phyloP scores from a whole-genome alignment of 2,329 filamentous ascomycete genomes.

The Thielaviopsis euricoi region DNA sequence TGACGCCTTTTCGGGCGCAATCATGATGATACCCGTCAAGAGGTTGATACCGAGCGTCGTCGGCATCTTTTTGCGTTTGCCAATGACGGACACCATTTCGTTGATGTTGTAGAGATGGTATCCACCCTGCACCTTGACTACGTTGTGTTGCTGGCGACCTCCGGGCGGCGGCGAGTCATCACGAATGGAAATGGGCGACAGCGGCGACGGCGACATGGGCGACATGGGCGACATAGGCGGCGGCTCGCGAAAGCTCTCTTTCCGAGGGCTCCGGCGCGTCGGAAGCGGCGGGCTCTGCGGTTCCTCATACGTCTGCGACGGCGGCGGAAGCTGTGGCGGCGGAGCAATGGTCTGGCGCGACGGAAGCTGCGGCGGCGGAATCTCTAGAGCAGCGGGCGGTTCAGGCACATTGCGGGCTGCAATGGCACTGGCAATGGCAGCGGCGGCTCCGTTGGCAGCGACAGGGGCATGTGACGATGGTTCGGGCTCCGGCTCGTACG shows the following conservation, averaged over 20 bases:
- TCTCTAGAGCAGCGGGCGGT: neutral
- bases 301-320: conserved; percentile 14
- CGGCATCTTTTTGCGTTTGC: conserved; percentile 95
- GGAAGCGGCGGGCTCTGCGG: conserved; percentile 22
- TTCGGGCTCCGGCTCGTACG: conserved; percentile 16
- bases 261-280: conserved; percentile 13
- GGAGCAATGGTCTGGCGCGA: conserved; percentile 12
- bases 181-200: conserved; percentile 18
- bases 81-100: conserved; percentile 93
- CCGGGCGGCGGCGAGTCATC: conserved; percentile 31
- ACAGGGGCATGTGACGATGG: conserved; percentile 11
- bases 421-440: conserved; percentile 40
- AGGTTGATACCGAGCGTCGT: conserved; percentile 92
- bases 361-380: conserved; percentile 17
- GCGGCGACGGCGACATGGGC: conserved; percentile 5
- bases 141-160: conserved; percentile 29
- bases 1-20: conserved; percentile 68
- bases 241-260: conserved; percentile 8
- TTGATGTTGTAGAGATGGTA: conserved; percentile 95
- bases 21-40: conserved; percentile 72
- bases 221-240: conserved; percentile 8
- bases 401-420: conserved; percentile 23
- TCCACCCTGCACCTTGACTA: conserved; percentile 28
- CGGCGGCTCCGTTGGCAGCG: conserved; percentile 29
- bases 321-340: conserved; percentile 17